Conservation (phyloP, 179 eudicot species). For the Amaranthus tricolor region DNA sequence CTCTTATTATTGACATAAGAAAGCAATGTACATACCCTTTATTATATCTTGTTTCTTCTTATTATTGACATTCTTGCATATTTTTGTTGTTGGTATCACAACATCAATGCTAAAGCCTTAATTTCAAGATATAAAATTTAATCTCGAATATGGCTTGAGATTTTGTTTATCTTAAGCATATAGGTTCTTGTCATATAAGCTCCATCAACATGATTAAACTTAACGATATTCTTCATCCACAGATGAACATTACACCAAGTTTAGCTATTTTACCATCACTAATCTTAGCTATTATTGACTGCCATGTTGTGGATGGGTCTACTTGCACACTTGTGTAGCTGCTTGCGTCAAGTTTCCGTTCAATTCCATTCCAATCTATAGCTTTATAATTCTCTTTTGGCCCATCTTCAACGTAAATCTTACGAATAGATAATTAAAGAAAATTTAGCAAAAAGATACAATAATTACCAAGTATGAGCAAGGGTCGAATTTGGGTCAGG, state of each 20-base stretch:
- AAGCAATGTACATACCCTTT: too few species aligned
- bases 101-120: neutral
- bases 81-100: neutral
- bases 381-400: conserved; percentile 11
- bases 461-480: too few species aligned
- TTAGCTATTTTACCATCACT: conserved; percentile 13
- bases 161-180: neutral
- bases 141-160: neutral
- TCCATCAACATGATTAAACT: neutral
- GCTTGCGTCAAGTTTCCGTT: conserved; percentile 9
- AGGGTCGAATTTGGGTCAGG: too few species aligned
- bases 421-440: neutral
- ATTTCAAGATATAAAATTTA: neutral
- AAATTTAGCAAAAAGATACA: neutral
- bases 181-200: neutral
- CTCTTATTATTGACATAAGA: too few species aligned
- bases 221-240: neutral
- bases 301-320: conserved; percentile 7
- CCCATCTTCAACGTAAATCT: conserved; percentile 15
- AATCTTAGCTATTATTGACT: conserved; percentile 12
- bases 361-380: conserved; percentile 13
- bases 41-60: too few species aligned
- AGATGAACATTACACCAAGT: conserved; percentile 18
- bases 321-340: conserved; percentile 1
- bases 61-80: too few species aligned